phyloP scores from a whole-genome alignment of 257 asterid species.

The Nicotiana knightiana region DNA sequence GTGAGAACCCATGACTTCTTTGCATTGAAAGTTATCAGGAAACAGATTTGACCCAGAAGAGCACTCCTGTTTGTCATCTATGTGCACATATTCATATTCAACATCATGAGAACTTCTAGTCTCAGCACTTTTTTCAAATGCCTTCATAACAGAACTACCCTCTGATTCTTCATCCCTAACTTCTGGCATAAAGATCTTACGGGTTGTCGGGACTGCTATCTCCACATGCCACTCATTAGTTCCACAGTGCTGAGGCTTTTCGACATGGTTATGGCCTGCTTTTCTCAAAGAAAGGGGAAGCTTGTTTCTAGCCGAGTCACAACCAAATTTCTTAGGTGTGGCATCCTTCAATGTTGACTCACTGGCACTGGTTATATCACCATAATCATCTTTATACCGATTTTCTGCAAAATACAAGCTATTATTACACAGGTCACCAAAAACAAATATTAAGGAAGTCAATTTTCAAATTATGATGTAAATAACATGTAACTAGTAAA shows the following conservation, averaged over 20 bases:
- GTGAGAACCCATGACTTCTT: slow-evolving; percentile 32
- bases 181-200: slow-evolving; percentile 32
- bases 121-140: slow-evolving; percentile 42
- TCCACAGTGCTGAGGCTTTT: slow-evolving; percentile 52
- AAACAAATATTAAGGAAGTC: neutral
- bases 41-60: slow-evolving; percentile 63
- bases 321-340: slow-evolving; percentile 35
- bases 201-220: slow-evolving; percentile 64
- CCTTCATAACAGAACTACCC: slow-evolving; percentile 62
- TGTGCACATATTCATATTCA: slow-evolving; percentile 56
- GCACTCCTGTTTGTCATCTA: slow-evolving; percentile 64
- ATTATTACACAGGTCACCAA: slow-evolving; percentile 10
- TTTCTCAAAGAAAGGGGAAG: slow-evolving; percentile 56
- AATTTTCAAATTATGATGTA: neutral
- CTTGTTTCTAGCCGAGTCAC: slow-evolving; percentile 41
- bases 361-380: slow-evolving; percentile 53
- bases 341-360: slow-evolving; percentile 47
- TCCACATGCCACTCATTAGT: slow-evolving; percentile 74
- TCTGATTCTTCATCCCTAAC: slow-evolving; percentile 61
- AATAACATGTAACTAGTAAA: neutral
- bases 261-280: slow-evolving; percentile 40
- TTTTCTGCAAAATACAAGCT: slow-evolving; percentile 49
- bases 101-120: slow-evolving; percentile 38
- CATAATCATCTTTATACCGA: slow-evolving; percentile 58
- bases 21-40: slow-evolving; percentile 48